Percentiles rank a stretch among this genome's conserved stretches.
phyloP scores from a whole-genome alignment of 352 stramenopile genomes.

The Globisporangium paroecandrum region DNA sequence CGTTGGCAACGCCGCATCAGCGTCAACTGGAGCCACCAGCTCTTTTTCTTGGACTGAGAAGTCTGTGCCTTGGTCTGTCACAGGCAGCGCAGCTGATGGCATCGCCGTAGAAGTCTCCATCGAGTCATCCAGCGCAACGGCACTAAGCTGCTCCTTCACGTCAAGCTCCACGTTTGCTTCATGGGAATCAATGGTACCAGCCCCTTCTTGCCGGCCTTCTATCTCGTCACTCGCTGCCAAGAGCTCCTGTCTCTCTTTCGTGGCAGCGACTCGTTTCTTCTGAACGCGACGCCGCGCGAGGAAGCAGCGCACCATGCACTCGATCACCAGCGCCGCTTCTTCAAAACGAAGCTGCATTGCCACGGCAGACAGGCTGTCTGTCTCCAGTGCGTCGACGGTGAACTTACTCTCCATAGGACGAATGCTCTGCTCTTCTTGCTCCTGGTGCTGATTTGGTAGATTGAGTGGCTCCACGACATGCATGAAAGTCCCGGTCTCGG shows the following conservation, averaged over 20 bases:
- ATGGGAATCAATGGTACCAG: background rate
- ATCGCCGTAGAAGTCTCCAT: background rate
- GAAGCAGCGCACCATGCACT: slow-evolving; percentile 20
- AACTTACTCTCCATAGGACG: background rate
- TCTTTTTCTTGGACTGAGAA: background rate
- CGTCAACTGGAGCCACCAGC: background rate
- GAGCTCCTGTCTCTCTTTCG: background rate
- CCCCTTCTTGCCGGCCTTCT: background rate
- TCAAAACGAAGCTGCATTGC: slow-evolving; percentile 15
- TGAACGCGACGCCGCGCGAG: slow-evolving; percentile 24
- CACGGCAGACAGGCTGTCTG: background rate
- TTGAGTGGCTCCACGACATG: slow-evolving; percentile 5
- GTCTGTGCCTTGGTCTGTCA: background rate
- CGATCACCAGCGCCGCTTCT: slow-evolving; percentile 13
- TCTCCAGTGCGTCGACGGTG: background rate
- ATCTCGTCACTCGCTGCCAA: background rate
- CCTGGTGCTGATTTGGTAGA: background rate
- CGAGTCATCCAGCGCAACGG: background rate
- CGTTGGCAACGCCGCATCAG: background rate
- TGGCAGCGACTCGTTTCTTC: slow-evolving; percentile 15
- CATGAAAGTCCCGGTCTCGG: slow-evolving; percentile 8
- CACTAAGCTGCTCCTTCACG: background rate
- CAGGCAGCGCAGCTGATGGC: background rate
- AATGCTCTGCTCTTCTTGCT: background rate
- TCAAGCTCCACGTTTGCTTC: background rate